phyloP scores from a whole-genome alignment of 1,139 yeast genomes.

The Saccharomyces pastorianus region DNA sequence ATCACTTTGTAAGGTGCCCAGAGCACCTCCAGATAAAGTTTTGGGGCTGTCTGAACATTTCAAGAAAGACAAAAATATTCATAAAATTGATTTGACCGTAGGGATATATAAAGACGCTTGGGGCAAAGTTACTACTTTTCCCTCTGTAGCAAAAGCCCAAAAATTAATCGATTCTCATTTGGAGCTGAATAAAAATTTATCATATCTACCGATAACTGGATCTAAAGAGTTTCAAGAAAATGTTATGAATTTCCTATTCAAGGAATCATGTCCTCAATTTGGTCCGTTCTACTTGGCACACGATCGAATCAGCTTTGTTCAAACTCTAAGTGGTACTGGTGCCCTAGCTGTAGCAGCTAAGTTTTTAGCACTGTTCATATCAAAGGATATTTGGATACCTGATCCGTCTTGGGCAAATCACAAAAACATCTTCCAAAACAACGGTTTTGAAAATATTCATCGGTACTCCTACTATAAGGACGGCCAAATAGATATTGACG shows the following conservation, averaged over 20 bases:
- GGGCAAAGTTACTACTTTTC: conserved; percentile 85
- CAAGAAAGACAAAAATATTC: conserved; percentile 45
- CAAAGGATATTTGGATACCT: conserved; percentile 60
- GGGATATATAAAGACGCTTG: conserved; percentile 85
- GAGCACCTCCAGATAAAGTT: conserved; percentile 67
- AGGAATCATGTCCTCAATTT: conserved; percentile 38
- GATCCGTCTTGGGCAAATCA: conserved; percentile 97
- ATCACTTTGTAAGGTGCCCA: conserved; percentile 15
- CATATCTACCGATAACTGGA: conserved; percentile 66
- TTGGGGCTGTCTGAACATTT: conserved; percentile 59
- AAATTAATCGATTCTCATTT: conserved; percentile 21
- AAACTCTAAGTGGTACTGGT: conserved; percentile 91
- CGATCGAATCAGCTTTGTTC: conserved; percentile 59
- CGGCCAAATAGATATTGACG: conserved; percentile 44
- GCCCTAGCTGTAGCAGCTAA: conserved; percentile 81
- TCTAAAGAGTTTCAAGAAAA: conserved; percentile 54
- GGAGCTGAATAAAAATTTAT: conserved; percentile 45
- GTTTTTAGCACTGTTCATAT: conserved; percentile 42
- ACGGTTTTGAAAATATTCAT: conserved; percentile 29
- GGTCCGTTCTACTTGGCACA: conserved; percentile 24
- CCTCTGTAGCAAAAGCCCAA: conserved; percentile 69
- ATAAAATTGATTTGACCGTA: conserved; percentile 80
- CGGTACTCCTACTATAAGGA: conserved; percentile 46
- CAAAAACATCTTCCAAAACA: conserved; percentile 44
- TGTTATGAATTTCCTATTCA: conserved; percentile 68